Evolutionary conservation across 768 basidiomycete genomes (phyloP), one percentile per base, ranked within the genome.

Genomic region (Termitomyces sp.): DNA sequence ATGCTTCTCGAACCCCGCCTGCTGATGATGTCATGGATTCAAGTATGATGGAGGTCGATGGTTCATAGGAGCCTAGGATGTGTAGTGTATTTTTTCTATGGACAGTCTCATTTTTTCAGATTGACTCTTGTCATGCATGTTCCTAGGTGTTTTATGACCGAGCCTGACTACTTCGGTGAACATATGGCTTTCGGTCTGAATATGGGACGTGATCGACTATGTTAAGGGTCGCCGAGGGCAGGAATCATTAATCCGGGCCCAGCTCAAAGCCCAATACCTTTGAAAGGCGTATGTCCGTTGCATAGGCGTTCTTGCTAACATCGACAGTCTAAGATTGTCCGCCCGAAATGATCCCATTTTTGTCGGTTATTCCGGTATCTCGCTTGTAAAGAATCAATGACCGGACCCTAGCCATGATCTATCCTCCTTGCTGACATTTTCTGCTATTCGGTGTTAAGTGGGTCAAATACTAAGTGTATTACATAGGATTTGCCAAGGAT

Each of bases 41-140:
- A 7, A 70, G 59, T 9, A 60, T 70, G 60, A 77, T 78, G 74
- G 74, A 76, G 43, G 63, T 76, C 14, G 74, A 74, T 64, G 65
- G 31, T 34, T 66, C 63, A 43, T 68, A 66, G 63, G 43, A 34
- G 11, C 32, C 17, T 40, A 47, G 46, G 40, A 29, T 50, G 29
- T 61, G 32, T 57, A 60, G 37, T 58, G 46, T 45, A 57, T 64
- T 10, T 48, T 52, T 36, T 49, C 20, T 43, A 56, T 40, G 25
- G 38, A 50, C 36, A 20, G 17, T 32, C 36, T 45, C 20, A 10
- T 8, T 25, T 15, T 20, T 51, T 45, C 15, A 4, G n/a, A n/a
- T 54, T 59, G 34, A 48, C 31, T 37, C 10, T 34, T 9, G 50
- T 49, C 43, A 43, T 50, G 40, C 5, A 34, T 52, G 42, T 8